Conservation (phyloP, 2,329 filamentous ascomycete species). For the Venturia nashicola region DNA sequence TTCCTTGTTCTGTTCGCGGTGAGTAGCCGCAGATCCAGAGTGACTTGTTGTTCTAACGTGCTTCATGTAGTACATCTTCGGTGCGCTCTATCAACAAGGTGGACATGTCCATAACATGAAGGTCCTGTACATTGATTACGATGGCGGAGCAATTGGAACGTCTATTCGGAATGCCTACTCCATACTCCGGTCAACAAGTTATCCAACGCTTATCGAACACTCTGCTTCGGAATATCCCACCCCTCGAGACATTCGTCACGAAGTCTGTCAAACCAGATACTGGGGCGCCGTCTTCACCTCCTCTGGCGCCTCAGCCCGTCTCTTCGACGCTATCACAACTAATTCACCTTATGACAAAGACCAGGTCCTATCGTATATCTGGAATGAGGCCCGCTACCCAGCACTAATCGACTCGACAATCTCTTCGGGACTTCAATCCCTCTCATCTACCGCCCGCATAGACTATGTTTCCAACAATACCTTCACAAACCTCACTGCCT, state of each 20-base stretch:
- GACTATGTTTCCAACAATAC: slow-evolving; percentile 22
- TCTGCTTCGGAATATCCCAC: slow-evolving; percentile 14
- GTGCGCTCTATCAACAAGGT: slow-evolving; percentile 16
- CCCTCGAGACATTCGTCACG: slow-evolving; percentile 15
- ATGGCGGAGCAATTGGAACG: slow-evolving; percentile 16
- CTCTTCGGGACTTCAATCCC: slow-evolving; percentile 18
- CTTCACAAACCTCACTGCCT: slow-evolving; percentile 15
- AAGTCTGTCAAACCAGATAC: slow-evolving; percentile 17
- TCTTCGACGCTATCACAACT: slow-evolving; percentile 25
- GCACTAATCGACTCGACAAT: slow-evolving; percentile 25
- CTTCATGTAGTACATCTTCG: slow-evolving; percentile 8
- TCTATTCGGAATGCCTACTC: slow-evolving; percentile 16
- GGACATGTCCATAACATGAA: slow-evolving; percentile 16
- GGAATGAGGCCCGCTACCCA: slow-evolving; percentile 35
- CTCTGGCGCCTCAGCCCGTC: slow-evolving; percentile 24
- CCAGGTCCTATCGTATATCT: slow-evolving; percentile 28
- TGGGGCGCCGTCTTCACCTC: slow-evolving; percentile 20
- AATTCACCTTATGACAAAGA: slow-evolving; percentile 25
- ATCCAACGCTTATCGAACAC: slow-evolving; percentile 15
- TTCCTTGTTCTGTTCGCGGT: slow-evolving; percentile 9
- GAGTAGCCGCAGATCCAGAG: neutral
- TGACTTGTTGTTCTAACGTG: neutral
- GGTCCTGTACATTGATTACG: slow-evolving; percentile 20
- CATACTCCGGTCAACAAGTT: slow-evolving; percentile 14
- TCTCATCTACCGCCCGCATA: slow-evolving; percentile 22